phyloP scores from a whole-genome alignment of 495 filamentous ascomycete genomes.

The Xylaria acuta region DNA sequence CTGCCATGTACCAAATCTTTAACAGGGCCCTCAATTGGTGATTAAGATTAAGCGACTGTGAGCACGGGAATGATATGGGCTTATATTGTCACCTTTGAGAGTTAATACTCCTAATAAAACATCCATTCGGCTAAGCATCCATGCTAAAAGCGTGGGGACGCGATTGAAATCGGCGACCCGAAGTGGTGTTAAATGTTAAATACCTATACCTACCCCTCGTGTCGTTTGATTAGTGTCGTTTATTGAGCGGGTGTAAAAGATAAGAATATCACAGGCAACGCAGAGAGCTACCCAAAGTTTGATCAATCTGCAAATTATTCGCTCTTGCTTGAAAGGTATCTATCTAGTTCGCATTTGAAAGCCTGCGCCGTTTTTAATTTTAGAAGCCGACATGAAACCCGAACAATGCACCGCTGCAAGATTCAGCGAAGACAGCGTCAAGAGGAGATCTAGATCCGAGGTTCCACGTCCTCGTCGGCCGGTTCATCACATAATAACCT shows the following conservation, averaged over 20 bases:
- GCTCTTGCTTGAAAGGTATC: slow-evolving; percentile 10
- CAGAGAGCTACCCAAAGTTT: background rate
- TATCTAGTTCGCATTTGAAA: slow-evolving; percentile 20
- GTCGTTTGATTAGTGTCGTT: background rate
- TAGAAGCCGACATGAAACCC: slow-evolving; percentile 13
- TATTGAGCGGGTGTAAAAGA: background rate
- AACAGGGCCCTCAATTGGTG: background rate
- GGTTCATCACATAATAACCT: slow-evolving; percentile 86
- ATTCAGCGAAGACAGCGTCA: slow-evolving; percentile 1
- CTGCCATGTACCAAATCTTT: background rate
- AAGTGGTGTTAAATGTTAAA: background rate
- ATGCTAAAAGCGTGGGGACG: background rate
- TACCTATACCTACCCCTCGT: background rate
- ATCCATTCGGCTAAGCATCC: background rate
- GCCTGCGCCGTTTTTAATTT: slow-evolving; percentile 11
- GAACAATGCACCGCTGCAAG: slow-evolving; percentile 6
- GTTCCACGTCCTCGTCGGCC: background rate
- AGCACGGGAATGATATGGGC: background rate
- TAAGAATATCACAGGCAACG: background rate
- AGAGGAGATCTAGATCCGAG: background rate
- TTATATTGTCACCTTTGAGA: background rate
- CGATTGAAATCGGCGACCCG: background rate
- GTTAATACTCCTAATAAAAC: background rate
- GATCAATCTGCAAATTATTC: slow-evolving; percentile 16
- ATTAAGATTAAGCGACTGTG: too few relatives aligned